These are phyloP conservation scores for Camellia lanceoleosa DNA, from an alignment of 148 eudicot species.

Conservation along the genomic window DNA sequence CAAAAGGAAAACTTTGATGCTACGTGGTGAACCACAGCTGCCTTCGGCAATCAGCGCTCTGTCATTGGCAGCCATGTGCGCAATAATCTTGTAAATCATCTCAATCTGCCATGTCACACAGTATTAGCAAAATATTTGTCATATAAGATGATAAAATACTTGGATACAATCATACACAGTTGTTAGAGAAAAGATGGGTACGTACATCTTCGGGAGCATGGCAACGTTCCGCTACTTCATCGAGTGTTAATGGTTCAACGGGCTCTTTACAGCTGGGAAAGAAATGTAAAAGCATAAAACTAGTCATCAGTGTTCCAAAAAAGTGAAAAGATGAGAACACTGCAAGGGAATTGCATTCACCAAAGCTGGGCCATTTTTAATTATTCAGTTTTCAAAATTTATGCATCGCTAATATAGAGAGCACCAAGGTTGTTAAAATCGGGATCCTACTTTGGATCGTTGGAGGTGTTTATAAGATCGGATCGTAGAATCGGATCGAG, in stretches of 20 bases:
- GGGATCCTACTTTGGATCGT: too few species aligned
- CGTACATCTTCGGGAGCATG: conserved; percentile 77
- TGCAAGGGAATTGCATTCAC: background rate
- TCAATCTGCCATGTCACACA: conserved; percentile 53
- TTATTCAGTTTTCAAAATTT: background rate
- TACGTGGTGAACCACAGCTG: conserved; percentile 84
- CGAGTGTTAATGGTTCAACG: conserved; percentile 75
- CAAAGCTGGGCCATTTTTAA: background rate
- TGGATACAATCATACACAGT: too few species aligned
- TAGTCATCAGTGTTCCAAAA: background rate
- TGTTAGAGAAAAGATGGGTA: background rate
- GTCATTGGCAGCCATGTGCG: conserved; percentile 95
- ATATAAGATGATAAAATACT: background rate
- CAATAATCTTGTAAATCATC: conserved; percentile 86
- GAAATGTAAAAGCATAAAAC: conserved; percentile 4
- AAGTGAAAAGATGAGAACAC: background rate
- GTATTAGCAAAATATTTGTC: background rate
- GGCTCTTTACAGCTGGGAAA: conserved; percentile 78
- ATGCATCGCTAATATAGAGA: background rate
- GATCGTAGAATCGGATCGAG: too few species aligned
- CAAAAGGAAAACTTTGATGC: conserved; percentile 78
- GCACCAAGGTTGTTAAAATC: too few species aligned
- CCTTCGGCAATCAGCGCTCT: conserved; percentile 93
- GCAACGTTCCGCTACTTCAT: conserved; percentile 82
- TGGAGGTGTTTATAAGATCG: too few species aligned